Base-by-base conservation (phyloP, 2,329 filamentous ascomycete species). In the Clonostachys chloroleuca region DNA sequence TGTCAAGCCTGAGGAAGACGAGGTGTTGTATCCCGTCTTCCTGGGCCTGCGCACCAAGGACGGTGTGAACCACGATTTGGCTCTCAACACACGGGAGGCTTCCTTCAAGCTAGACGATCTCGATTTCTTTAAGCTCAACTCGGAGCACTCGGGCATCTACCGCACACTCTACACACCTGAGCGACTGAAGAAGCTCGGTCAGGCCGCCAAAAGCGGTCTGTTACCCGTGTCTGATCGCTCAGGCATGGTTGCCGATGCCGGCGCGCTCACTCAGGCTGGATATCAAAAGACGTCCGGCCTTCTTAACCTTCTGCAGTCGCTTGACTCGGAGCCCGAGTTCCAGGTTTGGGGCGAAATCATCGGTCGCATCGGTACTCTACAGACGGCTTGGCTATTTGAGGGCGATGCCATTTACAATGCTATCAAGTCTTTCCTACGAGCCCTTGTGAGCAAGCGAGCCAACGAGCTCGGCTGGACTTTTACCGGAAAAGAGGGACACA, bases 21-120 rank as follows among this genome's bases (percentile, higher is more conserved):
- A 87, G 59, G 96, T 92, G 4, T 84, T 82, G 16, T 99, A 94
- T 94, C 97, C 92, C 92, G 82, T 97, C 50, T 94, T 94, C 14
- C 78, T 99, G 30, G 87, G 87, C 12, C 74, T 99, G 30, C 87
- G 91, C 64, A 87, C 89, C 46, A 89, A 89, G 58, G 72, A 77
- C 36, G 77, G 85, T 18, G 81, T 78, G 8, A 73, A 86, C 46
- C 74, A 85, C 49, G 73, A 80, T 17, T 74, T 85, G 36, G 84
- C 89, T 45, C 74, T 99, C 41, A 87, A 84, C 1, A 73, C 78
- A 48, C 96, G 89, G 70, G 78, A 88, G 56, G 84, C 90, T 47
- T 91, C 83, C 13, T 80, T 97, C 49, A 76, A 79, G 43, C 84
- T 86, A 50, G 73, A 95, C 48, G 81, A 90, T 54, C 79, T 85